Conservation (phyloP, 2,329 filamentous ascomycete species). For the Sporothrix luriei region DNA sequence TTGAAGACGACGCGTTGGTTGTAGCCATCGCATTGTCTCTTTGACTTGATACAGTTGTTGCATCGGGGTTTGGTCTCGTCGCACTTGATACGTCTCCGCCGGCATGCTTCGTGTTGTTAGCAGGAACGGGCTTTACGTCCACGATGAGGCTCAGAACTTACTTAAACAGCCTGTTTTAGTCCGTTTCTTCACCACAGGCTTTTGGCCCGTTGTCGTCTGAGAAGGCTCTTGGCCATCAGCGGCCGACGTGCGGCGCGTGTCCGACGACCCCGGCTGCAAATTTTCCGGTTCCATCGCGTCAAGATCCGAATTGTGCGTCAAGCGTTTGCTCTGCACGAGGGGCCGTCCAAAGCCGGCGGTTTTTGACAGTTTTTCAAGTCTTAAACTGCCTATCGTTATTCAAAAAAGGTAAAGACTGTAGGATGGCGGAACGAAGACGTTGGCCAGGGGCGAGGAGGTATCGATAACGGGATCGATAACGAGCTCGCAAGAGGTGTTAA, state of each 20-base stretch:
- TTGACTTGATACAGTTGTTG: constrained; percentile 84
- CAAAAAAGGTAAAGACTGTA: neutral
- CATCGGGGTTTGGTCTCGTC: constrained; percentile 85
- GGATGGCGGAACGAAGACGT: neutral
- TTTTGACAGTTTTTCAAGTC: neutral
- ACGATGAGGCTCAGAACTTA: constrained; percentile 51
- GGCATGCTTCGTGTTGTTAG: constrained; percentile 65
- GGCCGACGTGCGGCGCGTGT: neutral
- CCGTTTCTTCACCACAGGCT: constrained; percentile 61
- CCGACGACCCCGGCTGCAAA: neutral
- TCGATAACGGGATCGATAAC: neutral
- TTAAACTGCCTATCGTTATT: neutral
- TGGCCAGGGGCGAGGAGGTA: too few species aligned
- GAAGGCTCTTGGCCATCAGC: constrained; percentile 20
- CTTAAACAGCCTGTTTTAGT: constrained; percentile 93
- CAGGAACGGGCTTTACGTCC: neutral
- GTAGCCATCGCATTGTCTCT: constrained; percentile 81
- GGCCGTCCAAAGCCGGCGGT: too few species aligned
- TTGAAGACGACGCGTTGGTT: constrained; percentile 81
- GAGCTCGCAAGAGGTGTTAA: neutral
- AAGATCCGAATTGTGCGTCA: neutral
- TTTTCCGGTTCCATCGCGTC: neutral
- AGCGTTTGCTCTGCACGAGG: neutral
- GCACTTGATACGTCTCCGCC: constrained; percentile 94
- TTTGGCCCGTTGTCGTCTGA: constrained; percentile 46